Percentiles rank a stretch among this genome's conserved stretches.
Evolutionary conservation across 306 rosid species (phyloP).

Genomic region (Sphenostylis stenocarpa): DNA sequence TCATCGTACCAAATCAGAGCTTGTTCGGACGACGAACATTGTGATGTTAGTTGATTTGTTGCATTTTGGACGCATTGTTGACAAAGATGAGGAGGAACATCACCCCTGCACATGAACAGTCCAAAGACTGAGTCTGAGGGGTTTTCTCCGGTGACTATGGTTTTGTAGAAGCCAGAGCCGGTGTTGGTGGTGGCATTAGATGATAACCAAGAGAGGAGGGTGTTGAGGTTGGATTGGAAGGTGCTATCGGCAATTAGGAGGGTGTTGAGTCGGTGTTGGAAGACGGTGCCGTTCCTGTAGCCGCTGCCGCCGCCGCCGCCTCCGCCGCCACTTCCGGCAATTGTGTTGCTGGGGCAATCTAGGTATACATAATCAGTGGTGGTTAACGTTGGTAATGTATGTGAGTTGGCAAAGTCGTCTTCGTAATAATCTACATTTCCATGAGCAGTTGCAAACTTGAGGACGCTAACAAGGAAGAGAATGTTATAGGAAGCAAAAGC

Average conservation of each 20-base stretch:
- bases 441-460: no score
- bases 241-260: no score
- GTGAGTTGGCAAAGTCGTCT: no score
- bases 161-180: neutral
- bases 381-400: no score
- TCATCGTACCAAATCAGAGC: neutral
- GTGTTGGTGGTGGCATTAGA: neutral
- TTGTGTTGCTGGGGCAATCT: neutral
- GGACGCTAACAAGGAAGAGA: neutral
- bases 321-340: no score
- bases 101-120: neutral
- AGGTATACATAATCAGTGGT: no score
- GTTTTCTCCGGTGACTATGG: neutral
- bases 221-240: neutral
- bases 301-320: no score
- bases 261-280: no score
- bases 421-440: no score
- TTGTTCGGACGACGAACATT: neutral
- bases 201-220: neutral
- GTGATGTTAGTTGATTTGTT: neutral
- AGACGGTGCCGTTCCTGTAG: no score
- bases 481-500: neutral
- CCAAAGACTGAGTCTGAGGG: neutral
- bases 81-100: neutral
- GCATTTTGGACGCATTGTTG: neutral